A percentile compares a stretch with the other conserved stretches of the same genome.
These are phyloP conservation scores for Penicillium corylophilum DNA, from an alignment of 2,329 filamentous ascomycete genomes.

Conservation along the genomic window DNA sequence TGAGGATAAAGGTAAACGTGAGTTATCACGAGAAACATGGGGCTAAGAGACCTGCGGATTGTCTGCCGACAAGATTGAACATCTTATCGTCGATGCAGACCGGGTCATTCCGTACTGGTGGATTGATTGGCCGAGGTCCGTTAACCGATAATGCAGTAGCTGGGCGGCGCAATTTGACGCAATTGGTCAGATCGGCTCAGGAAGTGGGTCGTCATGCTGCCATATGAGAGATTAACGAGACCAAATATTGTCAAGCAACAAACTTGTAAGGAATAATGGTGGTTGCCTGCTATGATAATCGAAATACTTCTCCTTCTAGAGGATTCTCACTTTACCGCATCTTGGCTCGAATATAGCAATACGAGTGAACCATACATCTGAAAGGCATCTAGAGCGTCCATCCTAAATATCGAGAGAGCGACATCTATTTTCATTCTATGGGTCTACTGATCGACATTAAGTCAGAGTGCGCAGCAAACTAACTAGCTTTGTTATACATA, in stretches of 20 bases:
- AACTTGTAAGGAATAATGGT: background rate
- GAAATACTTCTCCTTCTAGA: background rate
- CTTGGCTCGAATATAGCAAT: background rate
- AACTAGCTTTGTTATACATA: too few species aligned
- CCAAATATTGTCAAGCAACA: background rate
- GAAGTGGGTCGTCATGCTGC: background rate
- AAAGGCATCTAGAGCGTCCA: background rate
- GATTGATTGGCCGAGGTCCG: slow-evolving; percentile 2
- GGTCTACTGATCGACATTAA: too few species aligned
- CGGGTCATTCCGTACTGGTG: background rate
- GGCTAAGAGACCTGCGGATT: background rate
- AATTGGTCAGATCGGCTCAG: slow-evolving; percentile 10
- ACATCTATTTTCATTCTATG: background rate
- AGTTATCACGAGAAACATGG: background rate
- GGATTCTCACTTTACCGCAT: background rate
- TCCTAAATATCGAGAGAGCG: background rate
- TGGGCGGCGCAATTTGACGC: slow-evolving; percentile 16
- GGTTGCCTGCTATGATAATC: background rate
- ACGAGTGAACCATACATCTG: background rate
- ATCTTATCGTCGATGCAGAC: background rate
- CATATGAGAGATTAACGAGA: background rate
- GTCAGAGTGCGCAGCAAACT: background rate
- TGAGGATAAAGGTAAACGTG: background rate
- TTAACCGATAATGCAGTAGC: background rate
- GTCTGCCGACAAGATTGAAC: background rate